These are phyloP conservation scores for Carex kokanica DNA, from an alignment of 176 grass and related monocot species.

Conservation along the genomic window DNA sequence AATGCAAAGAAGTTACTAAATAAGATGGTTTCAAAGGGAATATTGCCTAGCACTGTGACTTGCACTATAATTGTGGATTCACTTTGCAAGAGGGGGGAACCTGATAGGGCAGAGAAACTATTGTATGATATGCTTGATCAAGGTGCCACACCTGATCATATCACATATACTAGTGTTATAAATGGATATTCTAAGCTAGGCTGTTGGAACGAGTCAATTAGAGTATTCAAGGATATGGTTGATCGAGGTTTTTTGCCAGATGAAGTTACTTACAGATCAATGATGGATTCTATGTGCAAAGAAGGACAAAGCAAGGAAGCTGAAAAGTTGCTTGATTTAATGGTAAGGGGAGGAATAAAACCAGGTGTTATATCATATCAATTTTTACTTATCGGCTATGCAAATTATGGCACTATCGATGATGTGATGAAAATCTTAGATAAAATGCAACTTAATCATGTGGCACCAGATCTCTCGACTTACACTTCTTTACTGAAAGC, in stretches of 20 bases:
- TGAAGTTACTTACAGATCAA: neutral
- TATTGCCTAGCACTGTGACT: neutral
- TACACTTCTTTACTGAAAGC: neutral
- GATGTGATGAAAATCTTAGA: neutral
- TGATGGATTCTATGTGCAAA: conserved; percentile 8
- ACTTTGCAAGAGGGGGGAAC: neutral
- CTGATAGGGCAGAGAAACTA: neutral
- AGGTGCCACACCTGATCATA: neutral
- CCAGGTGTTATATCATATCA: neutral
- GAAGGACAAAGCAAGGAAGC: conserved; percentile 13
- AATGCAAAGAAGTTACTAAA: neutral
- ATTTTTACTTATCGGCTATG: neutral
- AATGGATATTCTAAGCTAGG: neutral
- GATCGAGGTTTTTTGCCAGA: neutral
- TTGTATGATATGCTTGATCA: neutral
- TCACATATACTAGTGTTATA: neutral
- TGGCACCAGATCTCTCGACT: neutral
- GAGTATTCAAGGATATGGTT: neutral
- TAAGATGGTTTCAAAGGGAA: conserved; percentile 18
- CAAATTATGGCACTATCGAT: neutral
- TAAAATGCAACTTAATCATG: neutral
- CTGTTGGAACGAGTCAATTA: neutral
- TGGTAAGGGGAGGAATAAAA: neutral
- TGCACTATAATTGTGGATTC: neutral
- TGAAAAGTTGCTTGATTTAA: neutral